Conservation (phyloP, 495 filamentous ascomycete genomes). For the Penicillium atrosanguineum region DNA sequence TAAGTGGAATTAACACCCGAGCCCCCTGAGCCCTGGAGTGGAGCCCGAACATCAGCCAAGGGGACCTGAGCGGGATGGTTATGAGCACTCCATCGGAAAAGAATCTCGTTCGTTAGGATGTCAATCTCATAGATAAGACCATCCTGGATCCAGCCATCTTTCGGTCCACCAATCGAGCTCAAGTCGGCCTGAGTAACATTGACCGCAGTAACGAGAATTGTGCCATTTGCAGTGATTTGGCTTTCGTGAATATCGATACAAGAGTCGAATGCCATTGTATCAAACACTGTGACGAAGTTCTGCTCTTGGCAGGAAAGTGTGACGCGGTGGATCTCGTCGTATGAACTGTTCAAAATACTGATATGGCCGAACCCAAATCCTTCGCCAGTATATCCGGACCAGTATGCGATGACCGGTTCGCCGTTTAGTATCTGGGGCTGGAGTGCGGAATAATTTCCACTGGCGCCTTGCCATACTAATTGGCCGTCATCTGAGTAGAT, state of each 20-base stretch:
- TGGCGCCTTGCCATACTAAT: constrained; percentile 25
- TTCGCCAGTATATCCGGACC: constrained; percentile 17
- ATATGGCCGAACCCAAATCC: constrained; percentile 34
- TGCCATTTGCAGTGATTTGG: constrained; percentile 41
- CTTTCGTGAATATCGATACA: constrained; percentile 43
- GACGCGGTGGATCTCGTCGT: constrained; percentile 37
- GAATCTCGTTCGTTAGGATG: constrained; percentile 35
- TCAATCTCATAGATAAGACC: constrained; percentile 49
- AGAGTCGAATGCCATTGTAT: constrained; percentile 14
- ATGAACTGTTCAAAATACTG: constrained; percentile 38
- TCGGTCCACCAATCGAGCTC: constrained; percentile 38
- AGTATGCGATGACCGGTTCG: constrained; percentile 26
- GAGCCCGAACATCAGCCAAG: constrained; percentile 9
- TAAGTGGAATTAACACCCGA: constrained; percentile 14
- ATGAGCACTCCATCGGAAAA: constrained; percentile 37
- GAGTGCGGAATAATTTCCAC: constrained; percentile 16
- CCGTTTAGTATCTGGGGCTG: constrained; percentile 24
- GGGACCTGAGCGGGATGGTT: constrained; percentile 28
- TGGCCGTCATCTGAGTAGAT: constrained; percentile 31
- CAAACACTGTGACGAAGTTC: constrained; percentile 22
- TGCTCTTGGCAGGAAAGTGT: constrained; percentile 18
- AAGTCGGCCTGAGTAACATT: constrained; percentile 46
- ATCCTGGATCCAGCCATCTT: constrained; percentile 50
- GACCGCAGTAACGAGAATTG: constrained; percentile 51
- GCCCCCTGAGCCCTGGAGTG: constrained; percentile 10